Evolutionary conservation across 2,329 filamentous ascomycete species (phyloP), one percentile per base, ranked within the genome.

Genomic region (Graphilbum fragrans): DNA sequence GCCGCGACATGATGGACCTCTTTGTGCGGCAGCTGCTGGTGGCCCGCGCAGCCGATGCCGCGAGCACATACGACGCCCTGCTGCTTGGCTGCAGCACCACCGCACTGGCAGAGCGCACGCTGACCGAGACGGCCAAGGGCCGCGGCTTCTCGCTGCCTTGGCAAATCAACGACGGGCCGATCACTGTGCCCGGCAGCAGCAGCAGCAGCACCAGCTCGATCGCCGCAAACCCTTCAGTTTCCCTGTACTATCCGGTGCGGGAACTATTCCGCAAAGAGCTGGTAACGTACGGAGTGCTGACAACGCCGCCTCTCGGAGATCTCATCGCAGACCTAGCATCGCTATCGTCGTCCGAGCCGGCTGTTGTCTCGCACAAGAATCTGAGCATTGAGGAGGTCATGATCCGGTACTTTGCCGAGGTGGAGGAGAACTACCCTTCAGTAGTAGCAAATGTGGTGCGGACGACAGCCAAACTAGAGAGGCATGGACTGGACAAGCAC

Each of bases 381-480:
- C 72, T 86, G 36, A 93, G 86, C 36, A 95, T 98, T 52, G 87
- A 95, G 55, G 82, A 88, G 50, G 73, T 98, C 41, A 88, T 96
- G 80, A 65, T 71, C 44, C 80, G 86, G 43, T 98, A 95, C 58
- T 94, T 98, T 54, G 75, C 77, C 49, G 81, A 78, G 33, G 86
- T 94, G 16, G 88, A 94, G 56, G 75, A 77, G 49, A 82, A 82
- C 45, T 95, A 93, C 54, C 85, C 88, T 3, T 86, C 84, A 42
- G 86, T 96, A 42, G 88, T 98, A 50, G 82, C 88, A 25, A 98
- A 98, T 57, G 92, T 98, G 10, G 90, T 95, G 5, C 77, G 86
- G 47, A 98, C 90, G 27, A 81, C 84, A n/a, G 80, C 78, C 39
- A 94, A 93, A 61, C 69, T 96, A 33, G 67, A 78, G 36, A 62